A percentile compares a stretch with the other conserved stretches of the same genome.
Evolutionary conservation across 169 alveolate genomes (phyloP).

Genomic region (Eimeria necatrix): DNA sequence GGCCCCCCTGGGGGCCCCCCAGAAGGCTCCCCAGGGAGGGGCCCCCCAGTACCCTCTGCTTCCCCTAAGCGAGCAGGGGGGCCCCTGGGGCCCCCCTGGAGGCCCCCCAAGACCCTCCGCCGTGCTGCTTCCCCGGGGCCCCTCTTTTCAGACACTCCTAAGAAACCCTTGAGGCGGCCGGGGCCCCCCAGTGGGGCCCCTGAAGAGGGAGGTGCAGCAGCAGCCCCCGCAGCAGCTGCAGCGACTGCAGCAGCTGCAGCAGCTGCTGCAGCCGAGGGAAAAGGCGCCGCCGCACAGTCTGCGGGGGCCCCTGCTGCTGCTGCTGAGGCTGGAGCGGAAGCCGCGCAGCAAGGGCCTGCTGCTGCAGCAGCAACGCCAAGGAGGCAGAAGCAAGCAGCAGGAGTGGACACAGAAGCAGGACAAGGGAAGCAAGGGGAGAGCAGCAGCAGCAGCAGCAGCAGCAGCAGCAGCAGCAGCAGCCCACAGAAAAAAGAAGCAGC

Average conservation of each 20-base stretch:
- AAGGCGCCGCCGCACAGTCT: neutral
- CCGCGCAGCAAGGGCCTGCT: too few species aligned
- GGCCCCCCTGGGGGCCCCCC: neutral
- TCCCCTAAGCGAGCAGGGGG: slow-evolving; percentile 1
- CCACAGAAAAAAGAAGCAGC: neutral
- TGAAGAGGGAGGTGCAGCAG: neutral
- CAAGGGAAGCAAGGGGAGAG: too few species aligned
- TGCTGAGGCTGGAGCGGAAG: neutral
- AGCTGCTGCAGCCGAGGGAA: neutral
- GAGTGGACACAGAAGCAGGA: too few species aligned
- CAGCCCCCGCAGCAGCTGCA: neutral
- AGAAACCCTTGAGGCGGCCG: neutral
- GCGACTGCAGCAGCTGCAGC: neutral
- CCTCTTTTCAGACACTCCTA: neutral
- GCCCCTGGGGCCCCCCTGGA: neutral
- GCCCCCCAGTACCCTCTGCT: neutral
- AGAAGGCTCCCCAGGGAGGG: neutral
- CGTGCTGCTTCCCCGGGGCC: neutral
- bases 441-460: too few species aligned
- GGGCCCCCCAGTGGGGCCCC: neutral
- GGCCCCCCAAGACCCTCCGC: slow-evolving; percentile 2
- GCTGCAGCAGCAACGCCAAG: too few species aligned
- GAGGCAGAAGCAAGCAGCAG: too few species aligned
- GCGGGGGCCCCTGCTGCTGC: slow-evolving; percentile 3
- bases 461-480: neutral